Evolutionary conservation across 805 yeast genomes (phyloP), one percentile per base, ranked within the genome.

Genomic region (Candida insectalens): DNA sequence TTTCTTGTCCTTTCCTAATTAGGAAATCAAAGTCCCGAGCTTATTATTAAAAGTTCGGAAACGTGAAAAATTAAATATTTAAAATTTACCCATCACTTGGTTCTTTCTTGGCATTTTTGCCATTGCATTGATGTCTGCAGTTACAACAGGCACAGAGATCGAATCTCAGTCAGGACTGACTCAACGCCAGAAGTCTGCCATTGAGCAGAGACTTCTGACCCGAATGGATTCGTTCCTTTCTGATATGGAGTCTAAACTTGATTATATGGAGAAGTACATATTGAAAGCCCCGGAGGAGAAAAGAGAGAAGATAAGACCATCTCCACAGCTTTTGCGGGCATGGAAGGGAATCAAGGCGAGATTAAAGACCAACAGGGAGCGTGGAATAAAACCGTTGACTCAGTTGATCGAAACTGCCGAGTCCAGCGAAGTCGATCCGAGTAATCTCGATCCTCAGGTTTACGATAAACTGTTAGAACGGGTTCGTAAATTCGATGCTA

Each of bases 401-500:
- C 51, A 48, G 32, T 47, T 57, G 7, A 34, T 57, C 7, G 59
- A 57, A 35, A 29, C n/a, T 17, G 13, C 21, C 23, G 18, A 20
- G 8, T 20, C n/a, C 22, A 15, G 13, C 30, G 18, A 17, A 6
- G 5, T 17, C 18, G 28, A 25, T 7, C 10, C 23, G 23, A 21
- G 7, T 21, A n/a, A 25, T 12, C 28, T 25, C 8, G 21, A 17
- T 16, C 17, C 32, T 15, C n/a, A 9, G 19, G 15, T 17, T 9
- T 29, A 23, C 18, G 31, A 57, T 34, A 56, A 53, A 20, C 40
- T 63, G 2, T 35, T 59, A 3, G 53, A 60, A 4, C 57, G 63
- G 2, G 38, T 64, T 7, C 65, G 57, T 19, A 56, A 58, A 26
- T 40, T 64, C 8, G 68, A 64, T 43, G 60, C 59, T 12, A 63